Percentiles rank a stretch among this genome's conserved stretches.
Conservation (phyloP, 2,329 filamentous ascomycete species). For the Penicillium psychrosexuale region DNA sequence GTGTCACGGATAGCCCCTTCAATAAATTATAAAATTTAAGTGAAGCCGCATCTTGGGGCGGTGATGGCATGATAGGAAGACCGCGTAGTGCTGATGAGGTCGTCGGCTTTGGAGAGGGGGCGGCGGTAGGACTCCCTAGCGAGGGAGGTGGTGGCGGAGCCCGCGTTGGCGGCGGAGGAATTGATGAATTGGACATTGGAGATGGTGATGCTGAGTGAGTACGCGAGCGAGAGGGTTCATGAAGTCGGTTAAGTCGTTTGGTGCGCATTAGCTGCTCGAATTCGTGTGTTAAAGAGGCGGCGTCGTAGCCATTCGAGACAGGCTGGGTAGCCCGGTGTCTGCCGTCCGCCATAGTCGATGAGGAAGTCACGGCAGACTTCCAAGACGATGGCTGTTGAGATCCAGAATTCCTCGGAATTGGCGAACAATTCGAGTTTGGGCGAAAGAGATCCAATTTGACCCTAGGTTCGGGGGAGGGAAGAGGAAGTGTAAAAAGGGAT, state of each 20-base stretch:
- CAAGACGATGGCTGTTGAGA: conserved; percentile 10
- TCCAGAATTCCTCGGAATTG: conserved; percentile 26
- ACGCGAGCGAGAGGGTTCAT: conserved; percentile 58
- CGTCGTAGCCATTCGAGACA: conserved; percentile 59
- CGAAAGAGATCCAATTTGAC: conserved; percentile 5
- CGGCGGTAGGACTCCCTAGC: conserved; percentile 37
- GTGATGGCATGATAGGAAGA: conserved; percentile 68
- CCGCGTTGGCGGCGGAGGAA: conserved; percentile 35
- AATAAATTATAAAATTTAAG: conserved; percentile 79
- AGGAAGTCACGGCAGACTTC: conserved; percentile 25
- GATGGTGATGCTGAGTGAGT: conserved; percentile 59
- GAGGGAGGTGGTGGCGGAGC: conserved; percentile 38
- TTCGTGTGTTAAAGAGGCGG: conserved; percentile 72
- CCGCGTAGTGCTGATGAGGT: conserved; percentile 46
- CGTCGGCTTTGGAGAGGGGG: conserved; percentile 35
- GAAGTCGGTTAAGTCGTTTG: conserved; percentile 80
- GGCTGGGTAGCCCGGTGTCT: conserved; percentile 30
- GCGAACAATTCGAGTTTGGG: neutral
- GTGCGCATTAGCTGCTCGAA: conserved; percentile 86
- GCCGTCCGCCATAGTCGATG: conserved; percentile 40
- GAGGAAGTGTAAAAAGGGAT: conserved; percentile 5
- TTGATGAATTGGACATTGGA: conserved; percentile 30
- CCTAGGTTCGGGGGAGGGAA: neutral
- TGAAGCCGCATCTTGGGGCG: conserved; percentile 68
- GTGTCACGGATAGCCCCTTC: conserved; percentile 79